Evolutionary conservation across 768 basidiomycete genomes (phyloP).

Genomic region (Nidularia pulvinata): DNA sequence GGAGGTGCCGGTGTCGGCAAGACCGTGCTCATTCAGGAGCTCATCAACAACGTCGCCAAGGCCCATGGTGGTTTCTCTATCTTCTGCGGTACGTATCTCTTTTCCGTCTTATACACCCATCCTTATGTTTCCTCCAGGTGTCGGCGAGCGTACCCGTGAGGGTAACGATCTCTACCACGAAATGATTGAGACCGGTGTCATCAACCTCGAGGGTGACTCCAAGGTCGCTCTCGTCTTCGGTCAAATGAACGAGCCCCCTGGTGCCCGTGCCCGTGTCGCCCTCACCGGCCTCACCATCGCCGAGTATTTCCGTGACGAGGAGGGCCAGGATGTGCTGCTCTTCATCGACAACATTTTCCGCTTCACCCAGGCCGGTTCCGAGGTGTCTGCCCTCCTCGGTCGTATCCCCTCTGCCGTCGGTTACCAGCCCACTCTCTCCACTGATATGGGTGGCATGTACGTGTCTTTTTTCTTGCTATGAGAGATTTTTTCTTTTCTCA

Average conservation of each 20-base stretch:
- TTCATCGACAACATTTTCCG: constrained; percentile 99
- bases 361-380: constrained; percentile 99
- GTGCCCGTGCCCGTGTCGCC: constrained; percentile 99
- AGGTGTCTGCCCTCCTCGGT: constrained; percentile 99
- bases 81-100: constrained; percentile 76
- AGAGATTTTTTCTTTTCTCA: too few relatives aligned
- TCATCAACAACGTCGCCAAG: constrained; percentile 99
- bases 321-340: constrained; percentile 99
- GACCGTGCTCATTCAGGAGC: constrained; percentile 99
- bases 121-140: constrained; percentile 55
- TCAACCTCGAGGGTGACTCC: constrained; percentile 99
- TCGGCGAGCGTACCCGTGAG: constrained; percentile 99
- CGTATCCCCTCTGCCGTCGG: constrained; percentile 99
- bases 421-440: constrained; percentile 99
- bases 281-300: constrained; percentile 99
- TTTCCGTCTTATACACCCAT: background rate
- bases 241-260: constrained; percentile 99
- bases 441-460: constrained; percentile 99
- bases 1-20: constrained; percentile 99
- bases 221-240: constrained; percentile 99
- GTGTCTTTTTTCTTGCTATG: constrained; percentile 20
- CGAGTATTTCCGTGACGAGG: constrained; percentile 99
- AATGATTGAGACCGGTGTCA: constrained; percentile 99
- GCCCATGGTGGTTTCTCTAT: constrained; percentile 99
- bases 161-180: constrained; percentile 99